Conservation (phyloP, 192 early-diverging fungal genomes). For the Coemansia sp. region DNA sequence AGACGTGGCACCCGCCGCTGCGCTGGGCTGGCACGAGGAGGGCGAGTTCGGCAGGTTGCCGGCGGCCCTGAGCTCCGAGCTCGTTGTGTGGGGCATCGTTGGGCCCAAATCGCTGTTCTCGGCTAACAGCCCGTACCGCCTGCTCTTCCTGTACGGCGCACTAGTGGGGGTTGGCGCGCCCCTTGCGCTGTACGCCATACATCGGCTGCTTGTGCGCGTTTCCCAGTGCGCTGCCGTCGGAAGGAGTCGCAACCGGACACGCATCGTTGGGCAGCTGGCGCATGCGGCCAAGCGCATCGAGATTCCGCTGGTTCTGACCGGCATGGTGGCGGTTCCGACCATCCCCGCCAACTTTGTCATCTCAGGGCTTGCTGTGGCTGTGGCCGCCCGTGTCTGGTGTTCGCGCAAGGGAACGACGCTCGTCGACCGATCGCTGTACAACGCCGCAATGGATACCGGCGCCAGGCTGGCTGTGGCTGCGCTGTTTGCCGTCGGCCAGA, state of each 20-base stretch:
- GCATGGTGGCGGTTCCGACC: slow-evolving; percentile 50
- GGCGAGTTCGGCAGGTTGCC: slow-evolving; percentile 47
- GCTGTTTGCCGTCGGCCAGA: slow-evolving; percentile 39
- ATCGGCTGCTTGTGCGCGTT: slow-evolving; percentile 4
- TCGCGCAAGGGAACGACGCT: slow-evolving; percentile 19
- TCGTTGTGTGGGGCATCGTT: slow-evolving; percentile 53
- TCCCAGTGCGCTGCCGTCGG: neutral
- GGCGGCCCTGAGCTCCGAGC: slow-evolving; percentile 48
- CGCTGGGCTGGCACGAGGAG: slow-evolving; percentile 46
- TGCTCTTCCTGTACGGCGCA: slow-evolving; percentile 43
- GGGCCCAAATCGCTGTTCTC: slow-evolving; percentile 42
- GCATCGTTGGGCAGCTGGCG: slow-evolving; percentile 1
- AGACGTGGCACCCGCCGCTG: neutral
- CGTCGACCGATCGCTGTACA: slow-evolving; percentile 47
- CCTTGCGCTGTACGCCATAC: slow-evolving; percentile 9
- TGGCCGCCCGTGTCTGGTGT: slow-evolving; percentile 31
- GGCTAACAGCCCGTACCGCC: slow-evolving; percentile 33
- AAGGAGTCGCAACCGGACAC: neutral
- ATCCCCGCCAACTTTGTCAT: slow-evolving; percentile 48
- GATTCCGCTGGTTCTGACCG: slow-evolving; percentile 43
- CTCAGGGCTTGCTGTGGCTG: slow-evolving; percentile 36
- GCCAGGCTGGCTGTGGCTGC: slow-evolving; percentile 29
- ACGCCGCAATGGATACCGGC: slow-evolving; percentile 43
- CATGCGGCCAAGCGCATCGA: slow-evolving; percentile 18
- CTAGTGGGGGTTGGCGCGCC: slow-evolving; percentile 29